phyloP scores from a whole-genome alignment of 2,329 filamentous ascomycete genomes.

The Aquanectria penicillioides region DNA sequence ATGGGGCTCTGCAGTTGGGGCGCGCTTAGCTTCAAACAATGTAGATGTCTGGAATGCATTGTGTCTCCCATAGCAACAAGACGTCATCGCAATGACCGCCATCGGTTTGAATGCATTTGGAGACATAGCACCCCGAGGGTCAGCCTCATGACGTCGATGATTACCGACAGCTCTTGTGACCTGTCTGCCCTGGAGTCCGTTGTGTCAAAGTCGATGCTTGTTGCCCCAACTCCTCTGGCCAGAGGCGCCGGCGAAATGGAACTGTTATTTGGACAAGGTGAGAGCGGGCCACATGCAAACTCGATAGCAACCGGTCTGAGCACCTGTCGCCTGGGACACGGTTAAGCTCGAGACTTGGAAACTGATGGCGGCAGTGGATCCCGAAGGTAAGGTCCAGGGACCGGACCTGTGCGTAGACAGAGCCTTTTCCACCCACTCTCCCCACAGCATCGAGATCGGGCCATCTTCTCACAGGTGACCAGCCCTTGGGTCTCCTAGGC shows the following conservation, averaged over 20 bases:
- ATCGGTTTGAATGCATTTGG: background rate
- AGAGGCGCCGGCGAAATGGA: too few species aligned
- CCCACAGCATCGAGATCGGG: conserved; percentile 26
- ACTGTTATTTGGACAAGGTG: too few species aligned
- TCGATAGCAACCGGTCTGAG: background rate
- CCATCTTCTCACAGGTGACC: conserved; percentile 9
- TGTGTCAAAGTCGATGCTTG: background rate
- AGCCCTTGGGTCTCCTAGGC: conserved; percentile 16
- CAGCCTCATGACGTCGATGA: conserved; percentile 19
- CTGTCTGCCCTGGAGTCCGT: background rate
- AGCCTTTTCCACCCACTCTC: conserved; percentile 18
- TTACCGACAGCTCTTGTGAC: background rate
- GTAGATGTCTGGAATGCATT: conserved; percentile 17
- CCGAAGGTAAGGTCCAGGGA: conserved; percentile 2
- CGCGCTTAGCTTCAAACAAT: conserved; percentile 22
- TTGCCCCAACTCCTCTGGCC: too few species aligned
- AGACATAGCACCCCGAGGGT: conserved; percentile 12
- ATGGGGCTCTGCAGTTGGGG: conserved; percentile 19
- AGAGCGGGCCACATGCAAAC: background rate
- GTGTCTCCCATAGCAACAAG: conserved; percentile 37
- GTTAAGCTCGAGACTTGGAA: background rate
- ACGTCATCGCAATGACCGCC: background rate
- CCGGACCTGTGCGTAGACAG: background rate
- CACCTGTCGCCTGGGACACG: background rate
- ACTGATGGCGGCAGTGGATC: conserved; percentile 9